Percentiles rank a stretch among this genome's conserved stretches.
Evolutionary conservation across 1,284 basidiomycete genomes (phyloP).

Genomic region (Pseudozyma sp.): DNA sequence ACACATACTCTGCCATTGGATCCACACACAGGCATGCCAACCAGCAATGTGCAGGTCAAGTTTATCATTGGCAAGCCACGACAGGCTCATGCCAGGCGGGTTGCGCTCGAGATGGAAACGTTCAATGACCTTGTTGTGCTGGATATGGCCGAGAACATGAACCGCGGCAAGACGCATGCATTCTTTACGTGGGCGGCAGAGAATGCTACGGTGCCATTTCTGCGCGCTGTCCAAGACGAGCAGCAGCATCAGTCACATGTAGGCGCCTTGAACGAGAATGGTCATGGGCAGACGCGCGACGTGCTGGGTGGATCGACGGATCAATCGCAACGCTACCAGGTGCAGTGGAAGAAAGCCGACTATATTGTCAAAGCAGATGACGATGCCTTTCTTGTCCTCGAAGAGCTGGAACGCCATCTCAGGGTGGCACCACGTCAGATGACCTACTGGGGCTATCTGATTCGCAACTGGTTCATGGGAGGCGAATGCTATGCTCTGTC

Average conservation of each 20-base stretch:
- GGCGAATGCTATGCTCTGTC: slow-evolving; percentile 94
- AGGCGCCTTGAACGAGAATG: slow-evolving; percentile 14
- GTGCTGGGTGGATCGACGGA: slow-evolving; percentile 37
- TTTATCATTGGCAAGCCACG: slow-evolving; percentile 91
- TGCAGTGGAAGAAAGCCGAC: slow-evolving; percentile 67
- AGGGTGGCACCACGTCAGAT: slow-evolving; percentile 61
- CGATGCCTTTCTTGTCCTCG: slow-evolving; percentile 64
- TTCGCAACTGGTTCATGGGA: slow-evolving; percentile 94
- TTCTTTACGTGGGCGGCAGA: slow-evolving; percentile 88
- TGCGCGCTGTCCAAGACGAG: slow-evolving; percentile 39
- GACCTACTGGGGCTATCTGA: slow-evolving; percentile 75
- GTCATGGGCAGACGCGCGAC: slow-evolving; percentile 43
- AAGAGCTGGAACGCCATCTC: slow-evolving; percentile 67
- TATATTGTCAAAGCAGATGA: slow-evolving; percentile 69
- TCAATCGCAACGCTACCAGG: slow-evolving; percentile 44
- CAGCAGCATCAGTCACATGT: slow-evolving; percentile 4
- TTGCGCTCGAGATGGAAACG: slow-evolving; percentile 90
- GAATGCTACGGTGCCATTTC: slow-evolving; percentile 87
- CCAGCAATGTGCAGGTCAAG: slow-evolving; percentile 82
- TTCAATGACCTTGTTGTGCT: slow-evolving; percentile 90
- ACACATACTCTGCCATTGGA: slow-evolving; percentile 73
- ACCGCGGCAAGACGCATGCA: slow-evolving; percentile 84
- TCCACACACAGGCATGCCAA: slow-evolving; percentile 64
- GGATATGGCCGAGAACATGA: slow-evolving; percentile 90
- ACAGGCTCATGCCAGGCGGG: slow-evolving; percentile 80